These are phyloP conservation scores for Fusarium sp. DNA, from an alignment of 2,329 filamentous ascomycete species.

Conservation along the genomic window DNA sequence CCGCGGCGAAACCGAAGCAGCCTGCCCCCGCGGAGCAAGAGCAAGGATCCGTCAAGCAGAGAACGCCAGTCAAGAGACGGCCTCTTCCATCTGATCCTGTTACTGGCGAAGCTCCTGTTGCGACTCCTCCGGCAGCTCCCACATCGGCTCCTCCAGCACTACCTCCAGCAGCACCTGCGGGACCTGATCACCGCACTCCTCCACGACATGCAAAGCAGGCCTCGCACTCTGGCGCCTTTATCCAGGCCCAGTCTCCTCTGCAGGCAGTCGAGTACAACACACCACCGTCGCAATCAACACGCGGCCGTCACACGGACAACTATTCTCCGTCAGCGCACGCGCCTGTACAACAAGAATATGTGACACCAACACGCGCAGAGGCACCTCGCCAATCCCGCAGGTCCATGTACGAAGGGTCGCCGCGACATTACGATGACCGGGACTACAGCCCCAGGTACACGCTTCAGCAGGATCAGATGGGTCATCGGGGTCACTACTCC, in stretches of 20 bases:
- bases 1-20: constrained; percentile 62
- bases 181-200: constrained; percentile 59
- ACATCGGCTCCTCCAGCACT: constrained; percentile 11
- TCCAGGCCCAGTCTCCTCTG: constrained; percentile 64
- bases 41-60: constrained; percentile 56
- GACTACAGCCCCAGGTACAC: constrained; percentile 48
- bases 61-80: constrained; percentile 79
- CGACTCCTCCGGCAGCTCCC: constrained; percentile 17
- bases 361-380: constrained; percentile 36
- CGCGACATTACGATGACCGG: constrained; percentile 50
- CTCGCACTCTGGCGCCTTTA: constrained; percentile 50
- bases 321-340: constrained; percentile 49
- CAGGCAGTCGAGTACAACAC: constrained; percentile 64
- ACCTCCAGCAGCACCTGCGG: constrained; percentile 42
- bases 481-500: constrained; percentile 49
- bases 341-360: constrained; percentile 30
- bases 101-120: constrained; percentile 59
- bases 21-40: constrained; percentile 51
- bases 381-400: constrained; percentile 46
- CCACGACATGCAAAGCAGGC: constrained; percentile 58
- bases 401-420: constrained; percentile 48
- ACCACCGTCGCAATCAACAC: constrained; percentile 49
- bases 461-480: constrained; percentile 52
- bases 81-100: constrained; percentile 85
- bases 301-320: constrained; percentile 50